These are phyloP conservation scores for barley (Hordeum vulgare) DNA, from an alignment of 176 grass and related monocot species.

Conservation along the genomic window MorexV3_pseudomolecules_assembly NC_058518.1:395558761-395559260, in stretches of 20 bases:
- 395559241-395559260: background rate
- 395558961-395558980: background rate
- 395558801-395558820: background rate
- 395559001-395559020: constrained; percentile 45
- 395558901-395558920: constrained; percentile 76
- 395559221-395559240: background rate
- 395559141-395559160: constrained; percentile 3
- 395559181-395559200: background rate
- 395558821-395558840: background rate
- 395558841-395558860: background rate
- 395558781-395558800: background rate
- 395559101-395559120: background rate
- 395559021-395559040: constrained; percentile 57
- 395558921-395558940: constrained; percentile 57
- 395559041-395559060: constrained; percentile 65
- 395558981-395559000: background rate
- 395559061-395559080: constrained; percentile 32
- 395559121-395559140: background rate
- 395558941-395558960: background rate
- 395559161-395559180: background rate
- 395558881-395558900: constrained; percentile 81
- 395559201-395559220: background rate
- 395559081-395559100: background rate
- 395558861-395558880: constrained; percentile 53
- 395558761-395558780: constrained; percentile 75